These are phyloP conservation scores for Antarctomyces pellizariae DNA, from an alignment of 495 filamentous ascomycete genomes.

Conservation along the genomic window DNA sequence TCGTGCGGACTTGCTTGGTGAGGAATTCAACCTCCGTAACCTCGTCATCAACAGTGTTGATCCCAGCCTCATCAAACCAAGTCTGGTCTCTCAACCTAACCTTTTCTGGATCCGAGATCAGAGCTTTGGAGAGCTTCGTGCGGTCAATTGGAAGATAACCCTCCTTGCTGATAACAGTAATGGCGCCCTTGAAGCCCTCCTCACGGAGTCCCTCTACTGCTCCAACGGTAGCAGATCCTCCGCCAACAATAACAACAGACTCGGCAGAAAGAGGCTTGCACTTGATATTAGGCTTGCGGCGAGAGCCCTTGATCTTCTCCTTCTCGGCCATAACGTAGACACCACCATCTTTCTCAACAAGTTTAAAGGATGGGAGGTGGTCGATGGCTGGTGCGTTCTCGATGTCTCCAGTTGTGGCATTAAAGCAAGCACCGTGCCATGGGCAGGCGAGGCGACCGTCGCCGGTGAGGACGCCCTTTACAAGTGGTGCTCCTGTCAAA, in stretches of 20 bases:
- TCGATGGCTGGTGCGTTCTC: slow-evolving; percentile 86
- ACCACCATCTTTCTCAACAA: slow-evolving; percentile 52
- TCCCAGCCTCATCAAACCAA: slow-evolving; percentile 54
- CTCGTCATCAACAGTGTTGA: slow-evolving; percentile 53
- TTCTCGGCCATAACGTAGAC: slow-evolving; percentile 74
- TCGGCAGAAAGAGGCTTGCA: slow-evolving; percentile 30
- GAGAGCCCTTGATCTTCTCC: slow-evolving; percentile 49
- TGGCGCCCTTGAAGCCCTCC: slow-evolving; percentile 53
- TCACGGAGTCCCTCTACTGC: slow-evolving; percentile 60
- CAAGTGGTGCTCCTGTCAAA: slow-evolving; percentile 60
- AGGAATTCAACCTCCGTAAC: slow-evolving; percentile 56
- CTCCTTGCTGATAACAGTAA: slow-evolving; percentile 72
- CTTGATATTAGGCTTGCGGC: slow-evolving; percentile 47
- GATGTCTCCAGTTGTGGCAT: slow-evolving; percentile 68
- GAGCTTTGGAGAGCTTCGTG: slow-evolving; percentile 84
- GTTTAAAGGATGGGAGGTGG: slow-evolving; percentile 52
- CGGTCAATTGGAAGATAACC: slow-evolving; percentile 73
- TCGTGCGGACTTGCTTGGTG: slow-evolving; percentile 44
- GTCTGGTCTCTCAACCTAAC: slow-evolving; percentile 45
- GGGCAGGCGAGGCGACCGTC: slow-evolving; percentile 76
- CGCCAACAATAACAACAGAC: slow-evolving; percentile 71
- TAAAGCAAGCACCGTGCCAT: slow-evolving; percentile 96
- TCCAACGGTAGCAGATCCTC: slow-evolving; percentile 66
- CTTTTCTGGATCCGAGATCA: slow-evolving; percentile 64
- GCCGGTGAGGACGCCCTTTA: slow-evolving; percentile 56